These are phyloP conservation scores for Nicotiana obtusifolia DNA, from an alignment of 257 asterid genomes.

Conservation along the genomic window DNA sequence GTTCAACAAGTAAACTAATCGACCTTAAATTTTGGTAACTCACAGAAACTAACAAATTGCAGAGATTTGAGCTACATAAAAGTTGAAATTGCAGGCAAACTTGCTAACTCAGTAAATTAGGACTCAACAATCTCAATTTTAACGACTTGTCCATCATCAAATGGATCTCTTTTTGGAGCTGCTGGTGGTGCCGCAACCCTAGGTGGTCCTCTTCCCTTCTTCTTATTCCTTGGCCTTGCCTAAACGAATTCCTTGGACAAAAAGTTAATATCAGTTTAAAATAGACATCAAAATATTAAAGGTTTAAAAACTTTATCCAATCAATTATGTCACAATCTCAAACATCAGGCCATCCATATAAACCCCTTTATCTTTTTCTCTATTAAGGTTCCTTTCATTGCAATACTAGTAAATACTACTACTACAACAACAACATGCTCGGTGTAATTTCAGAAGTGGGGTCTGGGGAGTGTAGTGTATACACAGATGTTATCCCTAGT, in stretches of 20 bases:
- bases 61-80: background rate
- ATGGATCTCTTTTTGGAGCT: conserved; percentile 83
- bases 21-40: background rate
- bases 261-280: background rate
- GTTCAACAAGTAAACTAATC: background rate
- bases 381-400: no score
- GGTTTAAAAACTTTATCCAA: background rate
- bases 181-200: conserved; percentile 83
- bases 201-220: conserved; percentile 96
- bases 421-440: no score
- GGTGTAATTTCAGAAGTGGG: no score
- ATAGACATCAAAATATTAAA: background rate
- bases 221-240: conserved; percentile 90
- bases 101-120: conserved; percentile 2
- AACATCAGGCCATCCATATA: background rate
- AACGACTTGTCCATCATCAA: conserved; percentile 72
- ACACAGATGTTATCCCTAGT: no score
- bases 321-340: background rate
- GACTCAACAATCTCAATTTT: conserved; percentile 75
- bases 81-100: background rate
- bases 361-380: no score
- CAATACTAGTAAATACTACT: no score
- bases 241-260: conserved; percentile 12
- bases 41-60: background rate
- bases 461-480: no score